Evolutionary conservation across 2,329 filamentous ascomycete genomes (phyloP).

Genomic region (Aspergillus spinulosporus): DNA sequence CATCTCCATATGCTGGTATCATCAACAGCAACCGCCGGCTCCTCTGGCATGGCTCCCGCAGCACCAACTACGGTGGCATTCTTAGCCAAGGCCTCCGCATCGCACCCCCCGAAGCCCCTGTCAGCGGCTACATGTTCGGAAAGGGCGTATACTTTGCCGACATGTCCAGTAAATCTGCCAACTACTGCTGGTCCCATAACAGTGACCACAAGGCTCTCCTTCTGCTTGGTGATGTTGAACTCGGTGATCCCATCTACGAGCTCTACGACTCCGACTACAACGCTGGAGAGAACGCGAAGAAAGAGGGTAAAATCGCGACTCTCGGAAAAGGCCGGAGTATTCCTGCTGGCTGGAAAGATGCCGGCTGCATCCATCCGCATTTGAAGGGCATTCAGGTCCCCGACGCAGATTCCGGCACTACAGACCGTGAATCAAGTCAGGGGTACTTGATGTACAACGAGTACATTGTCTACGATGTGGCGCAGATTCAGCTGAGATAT

Average conservation of each 20-base stretch:
- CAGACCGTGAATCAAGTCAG: neutral
- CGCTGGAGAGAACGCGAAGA: slow-evolving; percentile 64
- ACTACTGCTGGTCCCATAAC: slow-evolving; percentile 66
- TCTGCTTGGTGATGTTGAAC: slow-evolving; percentile 79
- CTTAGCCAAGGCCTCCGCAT: slow-evolving; percentile 86
- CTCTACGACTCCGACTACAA: slow-evolving; percentile 59
- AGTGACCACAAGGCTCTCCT: slow-evolving; percentile 72
- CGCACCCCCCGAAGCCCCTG: slow-evolving; percentile 74
- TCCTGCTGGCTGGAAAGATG: slow-evolving; percentile 75
- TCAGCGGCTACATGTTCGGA: slow-evolving; percentile 81
- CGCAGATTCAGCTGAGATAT: slow-evolving; percentile 50
- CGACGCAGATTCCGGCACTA: slow-evolving; percentile 24
- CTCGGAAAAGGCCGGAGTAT: slow-evolving; percentile 67
- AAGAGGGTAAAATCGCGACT: slow-evolving; percentile 64
- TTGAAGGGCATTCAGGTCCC: slow-evolving; percentile 68
- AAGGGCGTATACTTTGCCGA: slow-evolving; percentile 89
- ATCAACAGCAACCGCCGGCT: slow-evolving; percentile 68
- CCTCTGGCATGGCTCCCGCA: slow-evolving; percentile 83
- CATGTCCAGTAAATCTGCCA: slow-evolving; percentile 78
- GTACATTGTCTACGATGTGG: slow-evolving; percentile 52
- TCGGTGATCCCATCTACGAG: slow-evolving; percentile 72
- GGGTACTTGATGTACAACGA: slow-evolving; percentile 42
- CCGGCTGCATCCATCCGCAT: slow-evolving; percentile 61
- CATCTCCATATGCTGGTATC: slow-evolving; percentile 54
- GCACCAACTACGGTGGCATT: slow-evolving; percentile 84